A percentile compares a stretch with the other conserved stretches of the same genome.
phyloP scores from a whole-genome alignment of 192 early-diverging fungal species.

The Coemansia sp. region DNA sequence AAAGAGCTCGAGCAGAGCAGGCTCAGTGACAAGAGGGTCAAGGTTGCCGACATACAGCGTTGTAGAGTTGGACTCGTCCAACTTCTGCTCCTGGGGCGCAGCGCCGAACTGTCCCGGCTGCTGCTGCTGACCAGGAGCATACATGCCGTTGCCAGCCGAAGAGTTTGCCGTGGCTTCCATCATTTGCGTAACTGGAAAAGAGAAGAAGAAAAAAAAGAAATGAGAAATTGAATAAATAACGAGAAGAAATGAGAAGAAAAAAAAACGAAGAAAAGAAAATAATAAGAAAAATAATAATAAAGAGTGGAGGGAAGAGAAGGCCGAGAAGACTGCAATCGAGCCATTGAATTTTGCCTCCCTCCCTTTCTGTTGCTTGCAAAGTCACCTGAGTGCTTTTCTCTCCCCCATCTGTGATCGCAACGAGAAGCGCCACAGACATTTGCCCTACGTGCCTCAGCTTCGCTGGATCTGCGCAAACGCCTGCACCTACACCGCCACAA shows the following conservation, averaged over 20 bases:
- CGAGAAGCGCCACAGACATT: neutral
- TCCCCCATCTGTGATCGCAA: constrained; percentile 6
- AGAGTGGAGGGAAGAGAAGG: neutral
- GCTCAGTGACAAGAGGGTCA: constrained; percentile 78
- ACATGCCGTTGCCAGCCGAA: constrained; percentile 31
- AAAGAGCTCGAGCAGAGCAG: constrained; percentile 76
- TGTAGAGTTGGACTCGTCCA: constrained; percentile 52
- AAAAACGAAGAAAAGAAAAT: constrained; percentile 12
- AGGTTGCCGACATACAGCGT: constrained; percentile 86
- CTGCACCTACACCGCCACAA: constrained; percentile 36
- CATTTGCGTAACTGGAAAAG: constrained; percentile 30
- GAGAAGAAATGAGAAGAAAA: constrained; percentile 20
- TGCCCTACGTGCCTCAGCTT: neutral
- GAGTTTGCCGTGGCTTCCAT: constrained; percentile 39
- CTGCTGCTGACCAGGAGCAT: constrained; percentile 40
- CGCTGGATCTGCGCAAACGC: constrained; percentile 40
- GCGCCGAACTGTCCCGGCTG: constrained; percentile 46
- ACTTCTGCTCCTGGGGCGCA: constrained; percentile 3
- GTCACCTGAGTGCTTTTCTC: constrained; percentile 3
- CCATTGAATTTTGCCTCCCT: neutral
- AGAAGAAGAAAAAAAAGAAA: constrained; percentile 4
- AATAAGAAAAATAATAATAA: constrained; percentile 10
- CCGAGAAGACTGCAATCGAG: neutral
- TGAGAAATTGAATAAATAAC: constrained; percentile 10
- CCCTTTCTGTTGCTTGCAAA: neutral